phyloP scores from a whole-genome alignment of 345 rosid genomes.

The Gossypium longicalyx region DNA sequence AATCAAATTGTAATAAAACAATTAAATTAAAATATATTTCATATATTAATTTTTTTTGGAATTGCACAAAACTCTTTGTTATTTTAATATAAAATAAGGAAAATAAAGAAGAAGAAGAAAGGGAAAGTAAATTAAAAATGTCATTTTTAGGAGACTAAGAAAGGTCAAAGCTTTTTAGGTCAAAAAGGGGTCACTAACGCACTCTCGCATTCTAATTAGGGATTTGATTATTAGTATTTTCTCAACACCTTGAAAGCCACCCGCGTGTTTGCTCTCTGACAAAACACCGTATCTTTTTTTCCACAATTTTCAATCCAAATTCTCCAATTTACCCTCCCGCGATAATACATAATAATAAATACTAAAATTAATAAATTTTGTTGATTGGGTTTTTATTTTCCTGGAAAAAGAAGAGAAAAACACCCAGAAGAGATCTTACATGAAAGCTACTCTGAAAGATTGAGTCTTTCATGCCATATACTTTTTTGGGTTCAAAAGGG shows the following conservation, averaged over 20 bases:
- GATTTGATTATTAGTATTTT: background rate
- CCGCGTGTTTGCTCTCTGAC: background rate
- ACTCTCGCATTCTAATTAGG: background rate
- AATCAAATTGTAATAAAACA: too few relatives aligned
- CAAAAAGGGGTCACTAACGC: background rate
- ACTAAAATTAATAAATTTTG: background rate
- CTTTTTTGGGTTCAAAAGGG: background rate
- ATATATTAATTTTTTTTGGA: too few relatives aligned
- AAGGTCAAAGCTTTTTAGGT: constrained; percentile 16
- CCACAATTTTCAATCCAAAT: background rate
- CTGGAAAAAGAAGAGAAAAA: background rate
- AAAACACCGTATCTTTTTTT: background rate
- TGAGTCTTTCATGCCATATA: constrained; percentile 16
- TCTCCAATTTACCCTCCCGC: background rate
- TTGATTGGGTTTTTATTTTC: background rate
- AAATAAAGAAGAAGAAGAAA: background rate
- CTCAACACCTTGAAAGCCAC: background rate
- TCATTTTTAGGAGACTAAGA: background rate
- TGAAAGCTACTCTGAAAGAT: constrained; percentile 30
- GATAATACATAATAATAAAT: background rate
- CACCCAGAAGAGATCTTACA: constrained; percentile 26
- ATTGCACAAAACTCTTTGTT: too few relatives aligned
- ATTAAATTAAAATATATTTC: too few relatives aligned
- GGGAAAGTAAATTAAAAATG: background rate
- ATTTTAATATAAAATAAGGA: background rate